A percentile compares a stretch with the other conserved stretches of the same genome.
Conservation (phyloP, 805 yeast species). For the Kazachstania bromeliacearum region DNA sequence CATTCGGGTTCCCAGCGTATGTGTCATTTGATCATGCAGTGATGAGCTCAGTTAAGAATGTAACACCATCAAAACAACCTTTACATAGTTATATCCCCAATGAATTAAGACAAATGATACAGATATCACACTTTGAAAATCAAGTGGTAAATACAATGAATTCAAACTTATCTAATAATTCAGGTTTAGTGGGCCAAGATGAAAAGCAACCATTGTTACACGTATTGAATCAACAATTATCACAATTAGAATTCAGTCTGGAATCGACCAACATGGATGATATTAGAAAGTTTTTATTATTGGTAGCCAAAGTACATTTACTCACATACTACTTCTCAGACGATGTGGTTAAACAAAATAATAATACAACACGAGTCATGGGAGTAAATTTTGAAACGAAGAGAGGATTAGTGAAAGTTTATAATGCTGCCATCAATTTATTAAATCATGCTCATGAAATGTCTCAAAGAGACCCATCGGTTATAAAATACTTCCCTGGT, state of each 20-base stretch:
- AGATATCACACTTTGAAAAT: constrained; percentile 77
- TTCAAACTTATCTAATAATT: constrained; percentile 55
- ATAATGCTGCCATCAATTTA: constrained; percentile 67
- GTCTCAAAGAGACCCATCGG: constrained; percentile 47
- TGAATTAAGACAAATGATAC: constrained; percentile 66
- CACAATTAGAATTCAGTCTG: constrained; percentile 52
- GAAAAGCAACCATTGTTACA: constrained; percentile 70
- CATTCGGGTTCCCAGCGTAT: constrained; percentile 92
- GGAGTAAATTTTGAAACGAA: constrained; percentile 46
- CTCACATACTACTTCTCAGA: constrained; percentile 59
- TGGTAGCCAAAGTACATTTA: constrained; percentile 72
- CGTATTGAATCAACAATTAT: constrained; percentile 61
- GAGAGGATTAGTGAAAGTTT: constrained; percentile 65
- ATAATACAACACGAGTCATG: constrained; percentile 5
- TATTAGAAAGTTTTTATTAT: constrained; percentile 55
- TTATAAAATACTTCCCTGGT: constrained; percentile 73
- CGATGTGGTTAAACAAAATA: neutral
- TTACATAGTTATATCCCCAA: constrained; percentile 35
- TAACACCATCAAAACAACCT: neutral
- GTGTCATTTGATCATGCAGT: constrained; percentile 73
- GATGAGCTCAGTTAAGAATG: constrained; percentile 36
- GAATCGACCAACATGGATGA: constrained; percentile 40
- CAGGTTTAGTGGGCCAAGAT: constrained; percentile 54
- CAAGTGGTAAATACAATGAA: constrained; percentile 72
- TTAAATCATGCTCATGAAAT: constrained; percentile 58